Percentiles rank a stretch among this genome's conserved stretches.
Evolutionary conservation across 2,329 filamentous ascomycete species (phyloP).

Genomic region (Paraphoma chrysanthemicola): DNA sequence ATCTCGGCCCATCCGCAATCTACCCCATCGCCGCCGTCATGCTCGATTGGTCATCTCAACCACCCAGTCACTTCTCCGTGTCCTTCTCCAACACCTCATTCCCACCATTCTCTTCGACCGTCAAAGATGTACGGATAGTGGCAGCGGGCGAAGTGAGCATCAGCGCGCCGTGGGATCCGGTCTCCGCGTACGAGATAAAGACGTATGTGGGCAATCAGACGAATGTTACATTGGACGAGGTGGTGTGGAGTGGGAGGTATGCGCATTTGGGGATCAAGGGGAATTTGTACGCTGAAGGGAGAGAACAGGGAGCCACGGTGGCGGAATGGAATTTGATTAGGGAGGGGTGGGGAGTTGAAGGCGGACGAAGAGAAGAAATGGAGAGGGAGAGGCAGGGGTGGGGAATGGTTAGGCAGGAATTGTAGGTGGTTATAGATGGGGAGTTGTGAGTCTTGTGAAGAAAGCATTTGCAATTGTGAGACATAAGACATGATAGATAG

Average conservation of each 20-base stretch:
- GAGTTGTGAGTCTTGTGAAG: no score
- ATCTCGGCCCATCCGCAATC: slow-evolving; percentile 49
- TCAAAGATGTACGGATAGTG: slow-evolving; percentile 21
- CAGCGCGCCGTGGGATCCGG: slow-evolving; percentile 50
- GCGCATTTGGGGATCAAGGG: slow-evolving; percentile 58
- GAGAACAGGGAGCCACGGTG: slow-evolving; percentile 57
- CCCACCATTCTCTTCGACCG: slow-evolving; percentile 22
- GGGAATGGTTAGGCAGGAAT: not conserved
- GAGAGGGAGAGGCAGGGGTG: not conserved
- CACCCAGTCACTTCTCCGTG: slow-evolving; percentile 62
- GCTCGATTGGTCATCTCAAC: slow-evolving; percentile 67
- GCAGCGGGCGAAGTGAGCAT: slow-evolving; percentile 45
- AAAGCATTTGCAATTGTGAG: no score
- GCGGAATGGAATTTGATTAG: slow-evolving; percentile 58
- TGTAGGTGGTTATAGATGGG: not conserved
- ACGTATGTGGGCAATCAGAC: slow-evolving; percentile 55
- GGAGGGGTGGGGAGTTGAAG: slow-evolving; percentile 8
- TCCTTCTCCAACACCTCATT: slow-evolving; percentile 60
- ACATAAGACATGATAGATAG: no score
- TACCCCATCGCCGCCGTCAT: slow-evolving; percentile 57
- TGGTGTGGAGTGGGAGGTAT: slow-evolving; percentile 53
- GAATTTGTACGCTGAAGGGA: slow-evolving; percentile 48
- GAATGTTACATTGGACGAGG: slow-evolving; percentile 48
- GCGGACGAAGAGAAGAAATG: not conserved
- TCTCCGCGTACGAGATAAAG: slow-evolving; percentile 44